A percentile compares a stretch with the other conserved stretches of the same genome.
Conservation (phyloP, 306 rosid genomes). For the Glycine tomentella region DNA sequence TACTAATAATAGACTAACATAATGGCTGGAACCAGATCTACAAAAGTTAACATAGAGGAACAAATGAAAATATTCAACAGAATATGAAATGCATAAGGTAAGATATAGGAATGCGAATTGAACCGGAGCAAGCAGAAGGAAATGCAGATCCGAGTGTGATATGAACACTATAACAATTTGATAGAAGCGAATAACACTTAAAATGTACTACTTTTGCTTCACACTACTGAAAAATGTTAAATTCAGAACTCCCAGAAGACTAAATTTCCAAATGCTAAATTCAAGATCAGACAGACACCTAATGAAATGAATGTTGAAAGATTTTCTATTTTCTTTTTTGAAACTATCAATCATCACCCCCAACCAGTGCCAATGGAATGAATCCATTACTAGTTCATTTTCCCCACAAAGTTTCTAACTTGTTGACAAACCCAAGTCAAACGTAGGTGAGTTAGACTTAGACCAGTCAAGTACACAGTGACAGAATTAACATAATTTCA, state of each 20-base stretch:
- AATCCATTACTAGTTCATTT: not conserved
- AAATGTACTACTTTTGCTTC: slow-evolving; percentile 27
- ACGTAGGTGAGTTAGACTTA: slow-evolving; percentile 37
- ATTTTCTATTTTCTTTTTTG: not conserved
- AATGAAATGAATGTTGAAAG: not conserved
- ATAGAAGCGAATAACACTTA: slow-evolving; percentile 8
- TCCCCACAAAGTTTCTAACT: not conserved
- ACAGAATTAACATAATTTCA: slow-evolving; percentile 49
- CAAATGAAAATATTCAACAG: slow-evolving; percentile 1
- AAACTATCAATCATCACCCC: not conserved
- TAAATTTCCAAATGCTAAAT: slow-evolving; percentile 16
- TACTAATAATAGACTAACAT: slow-evolving; percentile 27
- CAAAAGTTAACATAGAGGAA: slow-evolving; percentile 28
- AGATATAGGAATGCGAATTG: slow-evolving; percentile 48
- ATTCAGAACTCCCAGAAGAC: slow-evolving; percentile 11
- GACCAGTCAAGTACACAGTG: slow-evolving; percentile 40
- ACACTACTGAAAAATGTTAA: not conserved
- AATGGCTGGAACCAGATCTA: slow-evolving; percentile 58
- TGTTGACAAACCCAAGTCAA: slow-evolving; percentile 41
- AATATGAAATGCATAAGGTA: slow-evolving; percentile 6
- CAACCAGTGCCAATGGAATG: slow-evolving; percentile 5
- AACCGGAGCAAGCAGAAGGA: slow-evolving; percentile 39
- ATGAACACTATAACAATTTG: slow-evolving; percentile 2
- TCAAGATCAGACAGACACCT: slow-evolving; percentile 41
- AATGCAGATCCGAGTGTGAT: slow-evolving; percentile 33